Evolutionary conservation across 1,284 basidiomycete genomes (phyloP).

Genomic region (Heterobasidion irregulare): DNA sequence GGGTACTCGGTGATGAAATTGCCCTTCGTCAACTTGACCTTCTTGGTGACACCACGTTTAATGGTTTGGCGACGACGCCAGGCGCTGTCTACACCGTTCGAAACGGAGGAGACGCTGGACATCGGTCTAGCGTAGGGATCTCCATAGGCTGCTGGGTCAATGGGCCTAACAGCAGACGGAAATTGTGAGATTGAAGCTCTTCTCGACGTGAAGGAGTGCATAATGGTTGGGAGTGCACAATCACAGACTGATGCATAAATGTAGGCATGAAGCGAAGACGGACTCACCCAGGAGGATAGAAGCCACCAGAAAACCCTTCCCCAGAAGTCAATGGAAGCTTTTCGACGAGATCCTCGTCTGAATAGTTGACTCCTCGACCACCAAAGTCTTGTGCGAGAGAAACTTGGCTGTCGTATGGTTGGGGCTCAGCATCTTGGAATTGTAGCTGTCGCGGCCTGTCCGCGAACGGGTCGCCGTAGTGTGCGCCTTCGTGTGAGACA

Average conservation of each 20-base stretch:
- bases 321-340: conserved; percentile 62
- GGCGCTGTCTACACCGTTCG: conserved; percentile 62
- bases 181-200: neutral
- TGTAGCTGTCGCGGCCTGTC: conserved; percentile 53
- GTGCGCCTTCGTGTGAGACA: conserved; percentile 20
- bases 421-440: conserved; percentile 45
- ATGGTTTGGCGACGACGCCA: conserved; percentile 88
- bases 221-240: too few relatives aligned
- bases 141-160: conserved; percentile 55
- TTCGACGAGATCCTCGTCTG: conserved; percentile 62
- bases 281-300: conserved; percentile 66
- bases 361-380: conserved; percentile 30
- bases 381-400: conserved; percentile 49
- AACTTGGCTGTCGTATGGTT: conserved; percentile 41
- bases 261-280: neutral
- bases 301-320: conserved; percentile 44
- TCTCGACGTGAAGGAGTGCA: conserved; percentile 2
- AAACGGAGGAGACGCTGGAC: conserved; percentile 56
- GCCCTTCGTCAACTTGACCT: conserved; percentile 87
- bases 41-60: conserved; percentile 86
- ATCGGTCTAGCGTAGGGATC: conserved; percentile 60
- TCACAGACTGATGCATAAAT: too few relatives aligned
- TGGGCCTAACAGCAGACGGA: conserved; percentile 29
- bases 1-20: conserved; percentile 88
- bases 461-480: conserved; percentile 58